A percentile compares a stretch with the other conserved stretches of the same genome.
Conservation (phyloP, 164 flowering plant species). For the Stephania japonica region DNA sequence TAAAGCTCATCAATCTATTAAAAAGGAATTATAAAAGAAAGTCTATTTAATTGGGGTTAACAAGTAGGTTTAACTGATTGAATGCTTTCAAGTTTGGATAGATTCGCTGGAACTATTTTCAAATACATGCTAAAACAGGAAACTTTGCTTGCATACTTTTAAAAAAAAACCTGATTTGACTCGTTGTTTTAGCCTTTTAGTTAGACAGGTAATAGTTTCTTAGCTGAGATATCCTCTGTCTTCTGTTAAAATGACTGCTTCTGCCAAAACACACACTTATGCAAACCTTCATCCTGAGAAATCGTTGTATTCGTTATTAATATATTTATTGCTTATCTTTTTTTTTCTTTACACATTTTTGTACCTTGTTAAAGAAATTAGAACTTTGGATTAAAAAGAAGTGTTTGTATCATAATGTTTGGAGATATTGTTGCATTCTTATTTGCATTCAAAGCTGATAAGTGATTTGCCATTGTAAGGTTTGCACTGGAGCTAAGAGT, state of each 20-base stretch:
- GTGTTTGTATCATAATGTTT: not conserved
- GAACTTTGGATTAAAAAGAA: not conserved
- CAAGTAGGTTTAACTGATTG: not conserved
- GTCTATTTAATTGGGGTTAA: not conserved
- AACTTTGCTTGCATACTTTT: not conserved
- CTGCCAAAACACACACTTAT: not conserved
- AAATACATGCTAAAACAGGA: too few relatives aligned
- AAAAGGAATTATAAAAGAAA: not conserved
- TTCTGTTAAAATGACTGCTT: not conserved
- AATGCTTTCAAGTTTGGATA: not conserved
- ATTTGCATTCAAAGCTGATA: not conserved
- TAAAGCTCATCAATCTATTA: too few relatives aligned
- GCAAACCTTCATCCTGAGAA: not conserved
- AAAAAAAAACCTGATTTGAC: not conserved
- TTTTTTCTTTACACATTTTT: not conserved
- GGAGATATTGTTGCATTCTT: not conserved
- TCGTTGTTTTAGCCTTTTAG: not conserved
- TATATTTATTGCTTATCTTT: not conserved
- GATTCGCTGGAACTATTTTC: not conserved
- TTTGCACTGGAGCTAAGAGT: constrained; percentile 99
- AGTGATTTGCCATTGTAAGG: constrained; percentile 31
- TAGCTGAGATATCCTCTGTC: not conserved
- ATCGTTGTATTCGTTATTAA: too few relatives aligned
- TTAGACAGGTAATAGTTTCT: not conserved
- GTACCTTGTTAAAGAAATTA: not conserved